Evolutionary conservation across 208 protist species (phyloP).

Genomic region (Trypanosoma congolense): DNA sequence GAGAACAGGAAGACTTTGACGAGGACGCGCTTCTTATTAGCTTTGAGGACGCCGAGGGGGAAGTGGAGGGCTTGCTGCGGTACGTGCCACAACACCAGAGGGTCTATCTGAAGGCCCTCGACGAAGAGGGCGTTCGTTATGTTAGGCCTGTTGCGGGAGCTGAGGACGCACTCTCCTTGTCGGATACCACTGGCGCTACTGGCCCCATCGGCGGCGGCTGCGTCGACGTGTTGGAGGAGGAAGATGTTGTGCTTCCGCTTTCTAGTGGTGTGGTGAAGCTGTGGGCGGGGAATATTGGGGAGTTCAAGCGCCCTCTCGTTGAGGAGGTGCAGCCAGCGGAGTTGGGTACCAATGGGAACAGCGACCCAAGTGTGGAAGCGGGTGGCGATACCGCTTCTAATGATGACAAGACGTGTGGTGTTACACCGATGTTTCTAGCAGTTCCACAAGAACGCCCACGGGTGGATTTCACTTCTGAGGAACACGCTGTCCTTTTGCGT

Average conservation of each 20-base stretch:
- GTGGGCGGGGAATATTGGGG: slow-evolving; percentile 75
- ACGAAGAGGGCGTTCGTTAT: slow-evolving; percentile 21
- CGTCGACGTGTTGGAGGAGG: slow-evolving; percentile 45
- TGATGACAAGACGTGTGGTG: background rate
- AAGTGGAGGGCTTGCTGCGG: slow-evolving; percentile 49
- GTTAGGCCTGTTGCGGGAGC: slow-evolving; percentile 16
- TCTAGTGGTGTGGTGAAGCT: slow-evolving; percentile 36
- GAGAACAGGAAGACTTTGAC: slow-evolving; percentile 58
- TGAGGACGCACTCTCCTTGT: background rate
- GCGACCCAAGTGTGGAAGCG: background rate
- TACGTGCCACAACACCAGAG: slow-evolving; percentile 62
- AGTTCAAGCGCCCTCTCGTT: slow-evolving; percentile 65
- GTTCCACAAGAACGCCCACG: slow-evolving; percentile 39
- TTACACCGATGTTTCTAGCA: slow-evolving; percentile 23
- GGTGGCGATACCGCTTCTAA: background rate
- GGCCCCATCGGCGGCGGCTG: slow-evolving; percentile 1
- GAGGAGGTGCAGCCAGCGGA: slow-evolving; percentile 28
- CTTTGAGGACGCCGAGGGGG: slow-evolving; percentile 70
- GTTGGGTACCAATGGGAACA: background rate
- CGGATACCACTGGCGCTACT: background rate
- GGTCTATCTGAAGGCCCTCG: slow-evolving; percentile 44
- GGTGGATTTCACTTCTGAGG: slow-evolving; percentile 47
- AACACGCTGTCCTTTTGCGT: slow-evolving; percentile 41
- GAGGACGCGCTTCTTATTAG: slow-evolving; percentile 60
- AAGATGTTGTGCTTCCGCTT: slow-evolving; percentile 32